phyloP scores from a whole-genome alignment of 1,139 yeast genomes.

The Lizanozyma gosingica region DNA sequence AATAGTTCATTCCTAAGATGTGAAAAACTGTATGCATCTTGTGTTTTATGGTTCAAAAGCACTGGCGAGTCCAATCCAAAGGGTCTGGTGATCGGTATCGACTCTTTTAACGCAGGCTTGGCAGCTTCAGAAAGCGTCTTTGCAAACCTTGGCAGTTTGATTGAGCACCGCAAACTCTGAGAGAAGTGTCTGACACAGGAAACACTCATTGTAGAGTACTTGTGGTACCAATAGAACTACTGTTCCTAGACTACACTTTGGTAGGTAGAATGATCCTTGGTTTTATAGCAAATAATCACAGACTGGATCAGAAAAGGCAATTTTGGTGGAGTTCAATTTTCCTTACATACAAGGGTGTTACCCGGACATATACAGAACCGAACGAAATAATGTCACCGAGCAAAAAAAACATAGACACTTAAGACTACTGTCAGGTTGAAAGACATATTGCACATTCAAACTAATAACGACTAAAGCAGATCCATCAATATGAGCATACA shows the following conservation, averaged over 20 bases:
- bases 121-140: slow-evolving; percentile 20
- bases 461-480: not conserved
- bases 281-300: too few species aligned
- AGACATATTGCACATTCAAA: not conserved
- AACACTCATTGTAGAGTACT: too few species aligned
- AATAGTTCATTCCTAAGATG: slow-evolving; percentile 20
- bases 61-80: slow-evolving; percentile 31
- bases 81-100: slow-evolving; percentile 25
- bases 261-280: too few species aligned
- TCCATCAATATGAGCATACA: slow-evolving; percentile 39
- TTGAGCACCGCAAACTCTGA: slow-evolving; percentile 1
- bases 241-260: too few species aligned
- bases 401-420: too few species aligned
- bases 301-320: too few species aligned
- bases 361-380: too few species aligned
- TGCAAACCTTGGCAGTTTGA: slow-evolving; percentile 16
- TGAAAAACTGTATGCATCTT: slow-evolving; percentile 13
- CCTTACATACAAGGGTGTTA: too few species aligned
- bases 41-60: slow-evolving; percentile 17
- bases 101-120: slow-evolving; percentile 21
- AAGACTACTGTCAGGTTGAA: slow-evolving; percentile 1
- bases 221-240: too few species aligned
- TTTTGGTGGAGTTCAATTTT: too few species aligned
- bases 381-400: too few species aligned
- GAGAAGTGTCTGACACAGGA: slow-evolving; percentile 1